phyloP scores from a whole-genome alignment of 2,329 filamentous ascomycete species.

The Aspergillus clavatus region DNA sequence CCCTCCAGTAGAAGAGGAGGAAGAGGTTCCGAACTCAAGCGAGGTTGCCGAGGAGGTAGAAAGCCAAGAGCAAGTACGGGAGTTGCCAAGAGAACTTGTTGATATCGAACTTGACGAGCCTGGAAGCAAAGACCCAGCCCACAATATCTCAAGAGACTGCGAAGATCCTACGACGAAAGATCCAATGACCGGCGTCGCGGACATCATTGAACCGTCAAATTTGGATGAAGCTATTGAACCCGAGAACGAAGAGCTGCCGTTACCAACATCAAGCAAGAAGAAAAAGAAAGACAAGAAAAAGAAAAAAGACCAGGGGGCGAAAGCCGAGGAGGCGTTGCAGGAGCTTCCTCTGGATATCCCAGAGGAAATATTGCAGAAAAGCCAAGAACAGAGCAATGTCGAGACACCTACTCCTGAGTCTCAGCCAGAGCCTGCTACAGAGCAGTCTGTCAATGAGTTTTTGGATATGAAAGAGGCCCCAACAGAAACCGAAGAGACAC shows the following conservation, averaged over 20 bases:
- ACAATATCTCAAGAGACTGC: neutral
- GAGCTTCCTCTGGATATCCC: neutral
- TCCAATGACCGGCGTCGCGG: slow-evolving; percentile 13
- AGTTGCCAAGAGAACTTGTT: neutral
- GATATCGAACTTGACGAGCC: neutral
- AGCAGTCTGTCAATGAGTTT: neutral
- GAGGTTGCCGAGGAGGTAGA: neutral
- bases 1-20: neutral
- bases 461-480: neutral
- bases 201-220: slow-evolving; percentile 6
- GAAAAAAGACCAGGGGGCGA: slow-evolving; percentile 11
- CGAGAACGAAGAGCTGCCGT: slow-evolving; percentile 15
- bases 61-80: neutral
- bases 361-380: neutral
- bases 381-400: neutral
- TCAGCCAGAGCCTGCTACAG: neutral
- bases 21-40: neutral
- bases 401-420: neutral
- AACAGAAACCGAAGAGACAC: neutral
- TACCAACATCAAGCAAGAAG: slow-evolving; percentile 8
- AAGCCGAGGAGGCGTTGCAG: slow-evolving; percentile 1
- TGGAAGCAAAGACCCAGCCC: neutral
- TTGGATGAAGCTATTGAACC: slow-evolving; percentile 8
- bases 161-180: slow-evolving; percentile 14
- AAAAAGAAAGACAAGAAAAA: slow-evolving; percentile 15